phyloP scores from a whole-genome alignment of 352 stramenopile genomes.

The Globisporangium polare region DNA sequence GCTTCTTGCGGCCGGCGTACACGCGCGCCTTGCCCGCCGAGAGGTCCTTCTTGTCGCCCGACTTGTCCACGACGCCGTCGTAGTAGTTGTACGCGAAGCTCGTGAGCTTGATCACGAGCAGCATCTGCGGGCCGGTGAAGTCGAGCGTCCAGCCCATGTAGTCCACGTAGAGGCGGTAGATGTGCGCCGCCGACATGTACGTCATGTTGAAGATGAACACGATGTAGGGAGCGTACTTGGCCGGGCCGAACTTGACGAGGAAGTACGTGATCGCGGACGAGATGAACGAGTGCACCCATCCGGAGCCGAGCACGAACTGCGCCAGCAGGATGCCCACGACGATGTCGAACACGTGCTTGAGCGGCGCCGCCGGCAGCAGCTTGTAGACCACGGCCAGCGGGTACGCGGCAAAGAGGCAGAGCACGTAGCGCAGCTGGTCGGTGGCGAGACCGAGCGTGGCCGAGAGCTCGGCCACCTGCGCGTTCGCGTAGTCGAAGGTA shows the following conservation, averaged over 20 bases:
- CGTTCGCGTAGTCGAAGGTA: slow-evolving; percentile 47
- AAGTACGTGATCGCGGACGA: slow-evolving; percentile 89
- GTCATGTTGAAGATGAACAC: slow-evolving; percentile 95
- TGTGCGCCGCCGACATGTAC: slow-evolving; percentile 91
- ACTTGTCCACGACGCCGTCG: slow-evolving; percentile 85
- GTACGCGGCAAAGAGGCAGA: slow-evolving; percentile 93
- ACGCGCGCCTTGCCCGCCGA: slow-evolving; percentile 18
- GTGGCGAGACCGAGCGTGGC: slow-evolving; percentile 34
- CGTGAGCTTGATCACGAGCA: slow-evolving; percentile 97
- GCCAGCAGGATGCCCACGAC: slow-evolving; percentile 90
- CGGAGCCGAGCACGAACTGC: slow-evolving; percentile 90
- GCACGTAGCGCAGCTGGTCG: slow-evolving; percentile 78
- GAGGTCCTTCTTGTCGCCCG: slow-evolving; percentile 26
- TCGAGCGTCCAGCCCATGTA: slow-evolving; percentile 92
- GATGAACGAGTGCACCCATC: slow-evolving; percentile 95
- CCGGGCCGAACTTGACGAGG: slow-evolving; percentile 67
- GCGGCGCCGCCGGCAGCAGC: slow-evolving; percentile 67
- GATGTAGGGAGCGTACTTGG: slow-evolving; percentile 60
- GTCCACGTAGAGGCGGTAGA: slow-evolving; percentile 95
- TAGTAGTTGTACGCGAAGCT: slow-evolving; percentile 98
- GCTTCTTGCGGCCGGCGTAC: slow-evolving; percentile 36
- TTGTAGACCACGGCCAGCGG: slow-evolving; percentile 90
- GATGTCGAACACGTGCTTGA: slow-evolving; percentile 93
- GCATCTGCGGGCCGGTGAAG: slow-evolving; percentile 88
- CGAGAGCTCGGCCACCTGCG: slow-evolving; percentile 38